Percentiles rank a stretch among this genome's conserved stretches.
phyloP scores from a whole-genome alignment of 108 stramenopile species.

The Nitzschia putrida region DNA sequence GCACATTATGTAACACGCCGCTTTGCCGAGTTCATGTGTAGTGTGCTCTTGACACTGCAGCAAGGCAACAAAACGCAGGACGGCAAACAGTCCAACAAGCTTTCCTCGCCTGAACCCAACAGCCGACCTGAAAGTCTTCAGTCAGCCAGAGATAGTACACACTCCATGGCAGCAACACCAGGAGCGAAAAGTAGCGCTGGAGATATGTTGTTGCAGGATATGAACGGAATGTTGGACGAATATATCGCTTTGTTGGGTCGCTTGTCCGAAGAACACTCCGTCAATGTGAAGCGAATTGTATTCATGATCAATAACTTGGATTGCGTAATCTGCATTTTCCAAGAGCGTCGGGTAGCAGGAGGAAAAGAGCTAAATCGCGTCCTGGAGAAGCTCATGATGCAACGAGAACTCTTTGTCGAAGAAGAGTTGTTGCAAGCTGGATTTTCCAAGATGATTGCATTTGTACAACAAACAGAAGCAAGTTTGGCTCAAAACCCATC shows the following conservation, averaged over 20 bases:
- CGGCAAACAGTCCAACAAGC: background rate
- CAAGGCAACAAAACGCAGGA: constrained; percentile 58
- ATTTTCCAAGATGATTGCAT: constrained; percentile 95
- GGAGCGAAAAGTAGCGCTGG: constrained; percentile 66
- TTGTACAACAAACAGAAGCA: constrained; percentile 93
- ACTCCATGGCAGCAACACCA: constrained; percentile 9
- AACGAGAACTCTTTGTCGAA: constrained; percentile 96
- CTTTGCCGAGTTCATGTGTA: constrained; percentile 96
- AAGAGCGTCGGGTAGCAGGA: constrained; percentile 87
- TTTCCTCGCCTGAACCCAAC: background rate
- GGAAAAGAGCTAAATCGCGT: constrained; percentile 93
- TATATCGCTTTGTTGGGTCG: constrained; percentile 78
- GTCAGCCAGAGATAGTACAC: background rate
- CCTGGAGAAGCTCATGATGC: constrained; percentile 81
- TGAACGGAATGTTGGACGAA: constrained; percentile 74
- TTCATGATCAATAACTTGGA: constrained; percentile 98
- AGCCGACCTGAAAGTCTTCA: background rate
- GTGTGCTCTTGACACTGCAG: constrained; percentile 87
- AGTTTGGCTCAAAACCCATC: constrained; percentile 65
- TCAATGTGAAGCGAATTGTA: constrained; percentile 85
- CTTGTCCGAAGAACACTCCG: constrained; percentile 76
- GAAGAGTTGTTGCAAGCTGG: constrained; percentile 87
- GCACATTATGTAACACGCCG: constrained; percentile 94
- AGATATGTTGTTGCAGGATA: constrained; percentile 83
- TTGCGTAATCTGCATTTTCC: constrained; percentile 88